Evolutionary conservation across 164 flowering plant species (phyloP), one percentile per base, ranked within the genome.

Genomic region (Cinnamomum micranthum): DNA sequence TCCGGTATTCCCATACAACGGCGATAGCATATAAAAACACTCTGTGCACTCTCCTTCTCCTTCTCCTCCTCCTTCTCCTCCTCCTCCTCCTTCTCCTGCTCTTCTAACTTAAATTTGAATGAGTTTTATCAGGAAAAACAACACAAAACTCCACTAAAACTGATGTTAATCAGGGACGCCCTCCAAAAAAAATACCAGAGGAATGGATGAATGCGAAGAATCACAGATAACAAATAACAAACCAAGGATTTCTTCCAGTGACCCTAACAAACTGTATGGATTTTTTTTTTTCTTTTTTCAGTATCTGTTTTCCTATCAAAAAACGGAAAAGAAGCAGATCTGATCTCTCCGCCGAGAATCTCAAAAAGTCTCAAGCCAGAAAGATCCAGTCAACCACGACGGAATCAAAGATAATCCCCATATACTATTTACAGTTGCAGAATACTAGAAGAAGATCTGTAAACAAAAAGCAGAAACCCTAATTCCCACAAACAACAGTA

Each of bases 1-100:
- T 84, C 88, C 25, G 74, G 59, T 52, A 78, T 65, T 71, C 81
- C 75, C 77, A 75, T 75, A 75, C 47, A 2, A 41, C 47, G 27
- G 71, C 58, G 3, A 68, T 33, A 65, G 31, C 1, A 50, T n/a
- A 47, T 31, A 69, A 6, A n/a, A 66, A n/a, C 23, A 67, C 52
- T 4, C 64, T 24, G 25, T 22, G 64, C 28, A 64, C 15, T 23
- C 23, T 50, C 15, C 51, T 20, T n/a, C 19, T 35, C 25, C 55
- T 72, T 35, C 55, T 72, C 12, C 27, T 59, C 50, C 67, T 22
- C 6, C 25, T 51, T 14, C 41, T 5, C 12, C 27, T 59, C 50
- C 67, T 22, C 6, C 25, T 51, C 6, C 41, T 5, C 6, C 47
- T 35, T 0, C 7, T 35, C 9, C 41, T 35, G 11, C 10, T 9